Conservation (phyloP, 345 rosid genomes). For the Reutealis trisperma region DNA sequence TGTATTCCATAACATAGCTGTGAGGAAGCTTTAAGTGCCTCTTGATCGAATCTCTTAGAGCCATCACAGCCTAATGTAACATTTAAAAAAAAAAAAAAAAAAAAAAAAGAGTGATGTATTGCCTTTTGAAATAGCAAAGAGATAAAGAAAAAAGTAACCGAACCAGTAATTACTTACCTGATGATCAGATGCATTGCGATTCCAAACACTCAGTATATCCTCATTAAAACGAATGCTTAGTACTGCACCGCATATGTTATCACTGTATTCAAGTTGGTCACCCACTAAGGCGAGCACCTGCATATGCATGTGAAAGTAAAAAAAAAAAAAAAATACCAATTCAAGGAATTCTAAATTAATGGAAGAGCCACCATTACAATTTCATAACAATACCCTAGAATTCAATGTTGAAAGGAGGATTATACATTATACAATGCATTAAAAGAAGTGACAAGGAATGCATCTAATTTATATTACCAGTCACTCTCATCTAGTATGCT, state of each 20-base stretch:
- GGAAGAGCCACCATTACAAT: neutral
- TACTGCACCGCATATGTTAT: constrained; percentile 90
- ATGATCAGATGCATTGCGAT: constrained; percentile 86
- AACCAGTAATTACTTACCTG: constrained; percentile 50
- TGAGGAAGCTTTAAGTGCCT: constrained; percentile 90
- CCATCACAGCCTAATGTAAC: constrained; percentile 77
- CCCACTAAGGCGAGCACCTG: constrained; percentile 95
- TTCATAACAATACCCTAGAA: neutral
- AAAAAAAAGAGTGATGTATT: neutral
- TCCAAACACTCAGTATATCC: constrained; percentile 92
- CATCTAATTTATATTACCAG: neutral
- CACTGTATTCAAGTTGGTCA: constrained; percentile 81
- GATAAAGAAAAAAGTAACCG: neutral
- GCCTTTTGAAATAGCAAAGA: neutral
- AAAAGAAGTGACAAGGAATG: neutral
- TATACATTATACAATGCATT: neutral
- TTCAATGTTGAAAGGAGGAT: neutral
- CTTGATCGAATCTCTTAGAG: constrained; percentile 41
- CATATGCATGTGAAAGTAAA: constrained; percentile 1
- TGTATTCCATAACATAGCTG: constrained; percentile 93
- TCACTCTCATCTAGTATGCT: neutral
- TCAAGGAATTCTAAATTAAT: neutral
- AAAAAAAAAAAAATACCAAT: neutral
- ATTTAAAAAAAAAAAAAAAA: neutral
- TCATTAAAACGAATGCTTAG: constrained; percentile 90